Conservation (phyloP, 306 rosid species). For the Malus asiatica region DNA sequence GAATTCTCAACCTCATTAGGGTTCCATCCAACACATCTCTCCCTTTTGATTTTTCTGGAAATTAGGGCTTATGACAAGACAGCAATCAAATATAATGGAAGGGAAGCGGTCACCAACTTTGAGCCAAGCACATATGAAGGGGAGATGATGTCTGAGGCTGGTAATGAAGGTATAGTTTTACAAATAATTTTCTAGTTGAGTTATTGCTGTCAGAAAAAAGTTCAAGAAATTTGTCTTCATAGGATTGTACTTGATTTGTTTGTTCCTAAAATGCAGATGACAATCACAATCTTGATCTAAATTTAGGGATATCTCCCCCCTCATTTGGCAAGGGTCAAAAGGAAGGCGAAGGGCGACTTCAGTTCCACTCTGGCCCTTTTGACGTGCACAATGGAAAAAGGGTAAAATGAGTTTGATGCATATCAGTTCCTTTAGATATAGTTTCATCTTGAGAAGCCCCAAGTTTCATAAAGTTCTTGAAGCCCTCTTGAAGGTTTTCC, state of each 20-base stretch:
- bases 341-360: slow-evolving; percentile 47
- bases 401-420: slow-evolving; percentile 27
- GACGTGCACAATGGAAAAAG: slow-evolving; percentile 40
- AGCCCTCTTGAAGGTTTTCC: background rate
- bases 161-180: slow-evolving; percentile 44
- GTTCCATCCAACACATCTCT: slow-evolving; percentile 63
- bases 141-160: slow-evolving; percentile 45
- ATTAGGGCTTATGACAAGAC: slow-evolving; percentile 98
- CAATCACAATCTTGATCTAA: slow-evolving; percentile 76
- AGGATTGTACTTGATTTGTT: slow-evolving; percentile 6
- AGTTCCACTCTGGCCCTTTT: slow-evolving; percentile 42
- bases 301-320: slow-evolving; percentile 75
- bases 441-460: background rate
- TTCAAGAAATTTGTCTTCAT: background rate
- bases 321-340: slow-evolving; percentile 37
- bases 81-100: slow-evolving; percentile 93
- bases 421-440: background rate
- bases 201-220: background rate
- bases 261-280: slow-evolving; percentile 40
- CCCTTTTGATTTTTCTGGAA: slow-evolving; percentile 82
- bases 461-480: background rate
- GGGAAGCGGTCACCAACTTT: slow-evolving; percentile 96
- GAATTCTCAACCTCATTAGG: slow-evolving; percentile 67
- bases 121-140: slow-evolving; percentile 75
- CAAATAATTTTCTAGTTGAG: background rate